Evolutionary conservation across 1,284 basidiomycete species (phyloP), one percentile per base, ranked within the genome.

Genomic region (Takashimella tepidaria): DNA sequence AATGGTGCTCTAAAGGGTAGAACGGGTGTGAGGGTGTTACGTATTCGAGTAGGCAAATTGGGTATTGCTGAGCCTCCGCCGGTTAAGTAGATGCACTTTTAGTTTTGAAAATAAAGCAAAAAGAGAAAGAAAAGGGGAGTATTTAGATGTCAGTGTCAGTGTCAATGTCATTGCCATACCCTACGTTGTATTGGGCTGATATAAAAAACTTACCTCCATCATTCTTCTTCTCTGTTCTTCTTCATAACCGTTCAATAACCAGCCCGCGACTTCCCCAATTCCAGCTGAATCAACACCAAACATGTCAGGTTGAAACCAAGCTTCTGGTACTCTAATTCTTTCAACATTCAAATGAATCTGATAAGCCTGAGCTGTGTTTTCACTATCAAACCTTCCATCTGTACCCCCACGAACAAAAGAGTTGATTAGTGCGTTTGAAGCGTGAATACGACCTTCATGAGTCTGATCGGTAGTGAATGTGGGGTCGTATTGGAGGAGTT

Each of bases 201-300:
- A 42, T 23, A 5, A 3, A 3, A 21, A 3, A 66, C 78, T 57
- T 55, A 79, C 79, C 60, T 74, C 70, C 57, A 79, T 84, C 53
- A 92, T 78, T 37, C 82, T 74, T 12, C 75, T 74, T 60, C 86
- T 84, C 46, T 90, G 85, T 2, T 77, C 74, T 40, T 84, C 81
- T 3, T 82, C 76, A 73, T 95, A 96, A 10, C 86, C 81, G n/a
- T 84, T 83, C 47, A 99, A 79, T 31, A 98, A 82, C 72, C 85
- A 89, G 61, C 90, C 88, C 21, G 92, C 77, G 1, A 97, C 84
- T 74, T 99, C 96, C 12, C 87, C 89, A 3, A 99, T 72, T 0
- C 96, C 96, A 0, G 96, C 95, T 20, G 88, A 90, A 73, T 98
- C 96, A 21, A 97, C 81, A 0, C 96, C 96, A 2, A 92, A 93